phyloP scores from a whole-genome alignment of 2,329 filamentous ascomycete species.

The Cladosporium phlei region DNA sequence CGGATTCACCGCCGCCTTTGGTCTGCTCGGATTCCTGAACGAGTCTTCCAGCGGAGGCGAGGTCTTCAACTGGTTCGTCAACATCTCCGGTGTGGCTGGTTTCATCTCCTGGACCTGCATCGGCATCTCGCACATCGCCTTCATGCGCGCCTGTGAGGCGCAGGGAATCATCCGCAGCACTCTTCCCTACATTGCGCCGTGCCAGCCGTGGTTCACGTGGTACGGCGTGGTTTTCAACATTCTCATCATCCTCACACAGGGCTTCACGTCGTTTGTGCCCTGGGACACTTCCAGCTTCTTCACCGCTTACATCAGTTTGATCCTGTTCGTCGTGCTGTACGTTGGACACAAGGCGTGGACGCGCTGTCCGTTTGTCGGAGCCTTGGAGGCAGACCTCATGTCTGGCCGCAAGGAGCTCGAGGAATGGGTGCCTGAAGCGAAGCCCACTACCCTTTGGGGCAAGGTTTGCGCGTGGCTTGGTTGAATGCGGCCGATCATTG shows the following conservation, averaged over 20 bases:
- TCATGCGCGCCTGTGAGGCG: conserved; percentile 62
- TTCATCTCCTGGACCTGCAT: conserved; percentile 69
- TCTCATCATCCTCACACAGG: conserved; percentile 70
- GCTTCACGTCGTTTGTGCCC: conserved; percentile 69
- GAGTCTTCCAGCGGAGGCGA: conserved; percentile 63
- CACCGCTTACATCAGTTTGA: conserved; percentile 69
- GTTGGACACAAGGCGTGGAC: conserved; percentile 66
- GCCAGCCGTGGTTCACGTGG: conserved; percentile 69
- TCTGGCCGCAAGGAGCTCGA: conserved; percentile 37
- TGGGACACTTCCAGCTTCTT: conserved; percentile 69
- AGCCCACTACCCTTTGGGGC: conserved; percentile 29
- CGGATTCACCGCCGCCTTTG: conserved; percentile 58
- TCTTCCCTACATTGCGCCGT: conserved; percentile 64
- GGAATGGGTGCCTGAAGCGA: conserved; percentile 29
- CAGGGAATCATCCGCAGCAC: conserved; percentile 64
- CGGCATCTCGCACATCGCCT: conserved; percentile 66
- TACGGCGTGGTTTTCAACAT: conserved; percentile 60
- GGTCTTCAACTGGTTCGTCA: conserved; percentile 70
- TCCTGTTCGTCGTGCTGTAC: conserved; percentile 64
- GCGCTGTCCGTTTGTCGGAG: conserved; percentile 36
- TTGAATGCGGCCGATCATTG: too few species aligned
- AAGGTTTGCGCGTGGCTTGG: conserved; percentile 24
- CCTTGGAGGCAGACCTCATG: conserved; percentile 40
- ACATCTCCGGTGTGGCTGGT: conserved; percentile 67
- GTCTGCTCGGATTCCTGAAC: conserved; percentile 69